phyloP scores from a whole-genome alignment of 495 filamentous ascomycete genomes.

The Penicillium alfredii region DNA sequence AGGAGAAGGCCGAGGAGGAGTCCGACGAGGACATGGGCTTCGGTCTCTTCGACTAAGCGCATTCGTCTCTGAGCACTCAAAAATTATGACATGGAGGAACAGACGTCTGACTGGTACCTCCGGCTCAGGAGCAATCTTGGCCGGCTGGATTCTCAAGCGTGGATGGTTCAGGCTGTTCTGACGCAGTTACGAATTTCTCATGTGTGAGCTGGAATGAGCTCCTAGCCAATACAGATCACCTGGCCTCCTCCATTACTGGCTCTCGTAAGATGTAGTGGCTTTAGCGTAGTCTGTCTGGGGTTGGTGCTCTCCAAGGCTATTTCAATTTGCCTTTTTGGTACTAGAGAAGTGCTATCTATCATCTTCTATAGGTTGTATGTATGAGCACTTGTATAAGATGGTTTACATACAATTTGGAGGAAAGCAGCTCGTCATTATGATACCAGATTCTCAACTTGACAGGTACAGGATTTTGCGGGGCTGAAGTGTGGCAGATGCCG shows the following conservation, averaged over 20 bases:
- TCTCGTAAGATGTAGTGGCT: conserved; percentile 11
- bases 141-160: conserved; percentile 30
- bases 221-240: conserved; percentile 41
- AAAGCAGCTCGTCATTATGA: too few species aligned
- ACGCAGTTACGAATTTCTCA: conserved; percentile 41
- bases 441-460: background rate
- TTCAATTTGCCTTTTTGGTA: too few species aligned
- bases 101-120: conserved; percentile 34
- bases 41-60: conserved; percentile 91
- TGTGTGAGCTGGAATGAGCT: conserved; percentile 35
- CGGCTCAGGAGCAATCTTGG: conserved; percentile 28
- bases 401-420: too few species aligned
- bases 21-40: conserved; percentile 99
- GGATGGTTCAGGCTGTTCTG: conserved; percentile 33
- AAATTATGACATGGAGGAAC: conserved; percentile 30
- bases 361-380: too few species aligned
- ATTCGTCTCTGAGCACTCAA: conserved; percentile 16
- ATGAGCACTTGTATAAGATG: too few species aligned
- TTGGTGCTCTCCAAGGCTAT: too few species aligned
- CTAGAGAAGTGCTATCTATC: too few species aligned
- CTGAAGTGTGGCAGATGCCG: too few species aligned
- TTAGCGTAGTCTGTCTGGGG: too few species aligned
- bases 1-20: conserved; percentile 77
- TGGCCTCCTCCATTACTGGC: conserved; percentile 29
- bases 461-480: background rate